Evolutionary conservation across 331 rosid species (phyloP).

Genomic region (Rosa hybrid): DNA sequence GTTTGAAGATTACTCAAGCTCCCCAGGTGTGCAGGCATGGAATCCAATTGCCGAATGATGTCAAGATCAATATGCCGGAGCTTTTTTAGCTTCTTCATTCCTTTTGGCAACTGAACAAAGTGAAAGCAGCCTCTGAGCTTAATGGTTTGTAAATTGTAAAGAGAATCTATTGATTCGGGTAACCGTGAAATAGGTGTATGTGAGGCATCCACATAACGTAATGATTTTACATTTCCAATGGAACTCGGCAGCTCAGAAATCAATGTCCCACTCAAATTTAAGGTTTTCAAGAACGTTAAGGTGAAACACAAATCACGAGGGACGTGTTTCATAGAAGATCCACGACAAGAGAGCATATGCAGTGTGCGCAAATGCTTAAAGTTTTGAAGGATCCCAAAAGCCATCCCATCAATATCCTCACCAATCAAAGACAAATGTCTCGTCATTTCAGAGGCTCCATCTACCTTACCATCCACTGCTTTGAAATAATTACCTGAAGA

Average conservation of each 20-base stretch:
- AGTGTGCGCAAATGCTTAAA: conserved; percentile 16
- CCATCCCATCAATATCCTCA: background rate
- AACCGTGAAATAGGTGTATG: conserved; percentile 13
- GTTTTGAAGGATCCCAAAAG: conserved; percentile 1
- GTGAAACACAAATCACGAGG: conserved; percentile 19
- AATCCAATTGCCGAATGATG: conserved; percentile 11
- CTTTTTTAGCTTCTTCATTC: conserved; percentile 18
- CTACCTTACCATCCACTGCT: background rate
- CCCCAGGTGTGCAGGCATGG: conserved; percentile 25
- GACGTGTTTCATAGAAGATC: conserved; percentile 1
- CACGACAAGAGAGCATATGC: background rate
- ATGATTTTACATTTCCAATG: conserved; percentile 17
- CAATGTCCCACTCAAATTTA: conserved; percentile 16
- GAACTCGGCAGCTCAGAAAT: conserved; percentile 24
- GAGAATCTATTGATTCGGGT: conserved; percentile 19
- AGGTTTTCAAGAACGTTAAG: background rate
- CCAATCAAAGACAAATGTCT: conserved; percentile 13
- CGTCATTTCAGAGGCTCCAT: background rate
- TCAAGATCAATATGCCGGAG: conserved; percentile 30
- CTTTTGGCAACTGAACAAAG: conserved; percentile 18
- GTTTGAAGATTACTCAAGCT: conserved; percentile 23
- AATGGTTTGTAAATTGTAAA: conserved; percentile 19
- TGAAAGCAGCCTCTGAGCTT: conserved; percentile 16
- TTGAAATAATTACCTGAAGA: background rate
- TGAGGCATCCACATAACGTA: conserved; percentile 27